phyloP scores from a whole-genome alignment of 805 yeast genomes.

The Candida sphagnicola region DNA sequence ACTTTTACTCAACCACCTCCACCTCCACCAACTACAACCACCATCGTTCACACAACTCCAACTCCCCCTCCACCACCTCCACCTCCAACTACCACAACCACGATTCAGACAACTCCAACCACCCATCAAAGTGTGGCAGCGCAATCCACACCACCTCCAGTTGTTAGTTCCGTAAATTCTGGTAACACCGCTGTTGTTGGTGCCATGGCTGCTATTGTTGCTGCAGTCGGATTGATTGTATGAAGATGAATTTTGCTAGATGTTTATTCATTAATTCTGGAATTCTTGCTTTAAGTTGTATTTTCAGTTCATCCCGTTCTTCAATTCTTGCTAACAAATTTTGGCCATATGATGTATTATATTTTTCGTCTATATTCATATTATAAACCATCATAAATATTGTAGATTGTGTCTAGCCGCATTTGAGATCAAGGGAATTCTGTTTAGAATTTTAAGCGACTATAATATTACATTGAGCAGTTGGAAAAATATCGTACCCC shows the following conservation, averaged over 20 bases:
- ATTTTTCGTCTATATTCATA: too few species aligned
- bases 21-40: conserved; percentile 3
- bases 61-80: conserved; percentile 68
- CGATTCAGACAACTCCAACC: conserved; percentile 61
- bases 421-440: too few species aligned
- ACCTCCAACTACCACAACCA: conserved; percentile 69
- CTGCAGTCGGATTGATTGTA: conserved; percentile 20
- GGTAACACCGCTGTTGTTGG: conserved; percentile 28
- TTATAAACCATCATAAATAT: too few species aligned
- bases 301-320: too few species aligned
- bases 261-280: not conserved
- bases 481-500: too few species aligned
- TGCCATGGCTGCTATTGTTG: conserved; percentile 38
- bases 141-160: conserved; percentile 7
- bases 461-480: too few species aligned
- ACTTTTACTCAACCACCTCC: conserved; percentile 13
- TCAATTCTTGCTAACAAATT: too few species aligned
- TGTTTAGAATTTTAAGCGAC: too few species aligned
- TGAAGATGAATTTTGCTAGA: not conserved
- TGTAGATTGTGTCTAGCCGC: too few species aligned
- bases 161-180: conserved; percentile 12
- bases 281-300: too few species aligned
- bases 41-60: conserved; percentile 9
- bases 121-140: conserved; percentile 11
- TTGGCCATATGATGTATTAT: too few species aligned